These are phyloP conservation scores for Platanthera zijinensis DNA, from an alignment of 106 monocot species.

Conservation along the genomic window DNA sequence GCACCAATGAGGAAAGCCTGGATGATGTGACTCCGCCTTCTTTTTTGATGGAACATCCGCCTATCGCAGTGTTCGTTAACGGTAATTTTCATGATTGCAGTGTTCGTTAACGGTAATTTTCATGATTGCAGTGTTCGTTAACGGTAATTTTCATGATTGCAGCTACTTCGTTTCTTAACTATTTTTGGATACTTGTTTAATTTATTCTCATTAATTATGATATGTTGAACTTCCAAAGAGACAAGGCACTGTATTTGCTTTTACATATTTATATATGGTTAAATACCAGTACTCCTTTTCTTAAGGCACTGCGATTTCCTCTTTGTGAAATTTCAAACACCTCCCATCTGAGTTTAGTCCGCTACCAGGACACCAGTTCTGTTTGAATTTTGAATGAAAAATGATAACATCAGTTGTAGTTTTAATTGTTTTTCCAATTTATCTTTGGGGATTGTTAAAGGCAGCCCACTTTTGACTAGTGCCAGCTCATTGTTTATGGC, in stretches of 20 bases:
- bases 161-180: not conserved
- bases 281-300: too few species aligned
- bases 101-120: slow-evolving; percentile 85
- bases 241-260: not conserved
- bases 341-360: too few species aligned
- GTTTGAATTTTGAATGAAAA: too few species aligned
- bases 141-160: slow-evolving; percentile 44
- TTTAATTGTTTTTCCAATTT: too few species aligned
- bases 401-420: too few species aligned
- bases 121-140: slow-evolving; percentile 74
- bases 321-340: too few species aligned
- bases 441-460: too few species aligned
- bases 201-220: not conserved
- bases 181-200: not conserved
- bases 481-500: too few species aligned
- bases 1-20: slow-evolving; percentile 45
- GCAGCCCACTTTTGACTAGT: too few species aligned
- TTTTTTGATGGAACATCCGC: slow-evolving; percentile 88
- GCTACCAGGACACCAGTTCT: too few species aligned
- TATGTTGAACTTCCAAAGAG: not conserved
- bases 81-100: slow-evolving; percentile 32
- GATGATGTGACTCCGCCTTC: slow-evolving; percentile 88
- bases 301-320: too few species aligned
- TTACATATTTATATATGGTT: too few species aligned
- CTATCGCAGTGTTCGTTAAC: slow-evolving; percentile 95